phyloP scores from a whole-genome alignment of 768 basidiomycete species.

The Hericium rajendrae region DNA sequence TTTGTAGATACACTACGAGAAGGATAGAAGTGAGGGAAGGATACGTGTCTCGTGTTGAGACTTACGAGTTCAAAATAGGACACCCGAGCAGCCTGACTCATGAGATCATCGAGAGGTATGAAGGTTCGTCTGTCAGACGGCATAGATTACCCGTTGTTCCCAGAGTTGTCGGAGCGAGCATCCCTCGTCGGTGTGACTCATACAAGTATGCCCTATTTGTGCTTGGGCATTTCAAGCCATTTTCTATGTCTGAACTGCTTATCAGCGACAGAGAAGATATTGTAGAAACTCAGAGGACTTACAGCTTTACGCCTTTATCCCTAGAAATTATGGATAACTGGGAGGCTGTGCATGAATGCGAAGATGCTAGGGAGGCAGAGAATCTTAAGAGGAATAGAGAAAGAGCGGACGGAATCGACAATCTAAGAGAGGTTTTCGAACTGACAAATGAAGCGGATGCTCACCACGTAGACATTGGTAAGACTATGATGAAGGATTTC shows the following conservation, averaged over 20 bases:
- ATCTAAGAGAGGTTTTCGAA: background rate
- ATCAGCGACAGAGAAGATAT: background rate
- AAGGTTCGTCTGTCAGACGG: background rate
- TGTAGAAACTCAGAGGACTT: background rate
- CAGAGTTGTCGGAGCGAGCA: conserved; percentile 8
- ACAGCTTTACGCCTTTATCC: background rate
- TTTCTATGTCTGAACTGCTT: background rate
- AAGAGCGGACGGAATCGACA: background rate
- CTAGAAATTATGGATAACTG: conserved; percentile 20
- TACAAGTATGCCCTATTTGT: conserved; percentile 11
- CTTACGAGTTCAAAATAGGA: background rate
- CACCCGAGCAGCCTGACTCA: conserved; percentile 8
- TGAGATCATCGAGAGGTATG: conserved; percentile 5
- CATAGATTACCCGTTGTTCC: conserved; percentile 3
- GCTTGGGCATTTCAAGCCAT: conserved; percentile 18
- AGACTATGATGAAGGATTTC: background rate
- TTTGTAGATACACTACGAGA: conserved; percentile 6
- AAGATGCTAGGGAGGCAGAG: conserved; percentile 27
- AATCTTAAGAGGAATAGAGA: conserved; percentile 7
- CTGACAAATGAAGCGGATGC: background rate
- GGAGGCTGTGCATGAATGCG: conserved; percentile 26
- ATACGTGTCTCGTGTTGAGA: background rate
- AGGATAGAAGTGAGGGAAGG: background rate
- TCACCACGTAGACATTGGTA: no score
- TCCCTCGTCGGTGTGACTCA: conserved; percentile 1